A percentile compares a stretch with the other conserved stretches of the same genome.
phyloP scores from a whole-genome alignment of 495 filamentous ascomycete genomes.

The Cladorrhinum samala region DNA sequence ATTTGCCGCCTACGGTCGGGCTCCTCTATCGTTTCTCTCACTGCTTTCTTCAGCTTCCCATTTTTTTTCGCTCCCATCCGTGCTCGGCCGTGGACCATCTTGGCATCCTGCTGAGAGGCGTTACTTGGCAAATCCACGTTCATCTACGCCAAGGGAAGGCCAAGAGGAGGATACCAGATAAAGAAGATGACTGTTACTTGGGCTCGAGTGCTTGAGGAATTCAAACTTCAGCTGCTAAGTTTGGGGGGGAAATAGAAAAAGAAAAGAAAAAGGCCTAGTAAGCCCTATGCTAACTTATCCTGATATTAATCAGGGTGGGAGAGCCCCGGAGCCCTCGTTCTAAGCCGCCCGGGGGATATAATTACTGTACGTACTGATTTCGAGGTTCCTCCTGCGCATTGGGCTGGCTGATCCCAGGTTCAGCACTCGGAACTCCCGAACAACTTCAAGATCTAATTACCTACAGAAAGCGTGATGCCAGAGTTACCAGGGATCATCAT shows the following conservation, averaged over 20 bases:
- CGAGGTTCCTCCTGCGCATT: no score
- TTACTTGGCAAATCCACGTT: conserved; percentile 5
- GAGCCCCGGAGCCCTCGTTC: no score
- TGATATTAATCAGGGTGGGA: no score
- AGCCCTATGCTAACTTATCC: no score
- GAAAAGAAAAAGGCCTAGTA: not conserved
- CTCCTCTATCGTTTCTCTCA: no score
- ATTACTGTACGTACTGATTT: no score
- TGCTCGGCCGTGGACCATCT: not conserved
- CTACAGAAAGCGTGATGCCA: no score
- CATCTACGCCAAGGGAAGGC: not conserved
- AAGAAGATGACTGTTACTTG: not conserved
- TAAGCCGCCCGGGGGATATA: no score
- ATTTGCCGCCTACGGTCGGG: not conserved
- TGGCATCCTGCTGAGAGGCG: not conserved
- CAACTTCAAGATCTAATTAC: no score
- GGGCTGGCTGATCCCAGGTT: no score
- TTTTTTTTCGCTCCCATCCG: not conserved
- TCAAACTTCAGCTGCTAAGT: not conserved
- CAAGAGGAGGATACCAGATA: not conserved
- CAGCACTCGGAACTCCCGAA: no score
- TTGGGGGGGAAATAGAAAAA: not conserved
- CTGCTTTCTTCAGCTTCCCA: not conserved
- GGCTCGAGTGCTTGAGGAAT: not conserved
- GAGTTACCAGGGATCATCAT: no score